These are phyloP conservation scores for Myxozyma neotropica DNA, from an alignment of 805 yeast species.

Conservation along the genomic window DNA sequence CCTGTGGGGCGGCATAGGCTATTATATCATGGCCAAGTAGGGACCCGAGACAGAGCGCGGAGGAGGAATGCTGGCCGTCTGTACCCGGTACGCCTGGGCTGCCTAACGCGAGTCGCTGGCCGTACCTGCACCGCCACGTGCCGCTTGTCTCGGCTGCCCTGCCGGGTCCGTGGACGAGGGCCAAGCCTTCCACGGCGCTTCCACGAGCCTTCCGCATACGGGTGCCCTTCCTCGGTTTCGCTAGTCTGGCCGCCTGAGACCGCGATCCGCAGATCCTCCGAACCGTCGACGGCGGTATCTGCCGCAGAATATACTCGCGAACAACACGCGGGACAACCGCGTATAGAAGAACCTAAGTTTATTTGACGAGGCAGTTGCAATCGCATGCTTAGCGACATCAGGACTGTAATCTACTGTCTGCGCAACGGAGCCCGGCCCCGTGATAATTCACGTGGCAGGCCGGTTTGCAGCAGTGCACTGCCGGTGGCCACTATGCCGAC, in stretches of 20 bases:
- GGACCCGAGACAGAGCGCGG: background rate
- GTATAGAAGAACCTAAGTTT: background rate
- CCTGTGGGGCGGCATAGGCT: conserved; percentile 1
- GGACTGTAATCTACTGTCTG: no score
- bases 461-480: no score
- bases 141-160: background rate
- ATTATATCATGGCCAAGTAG: background rate
- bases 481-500: no score
- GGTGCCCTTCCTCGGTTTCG: no score
- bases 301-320: background rate
- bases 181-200: conserved; percentile 9
- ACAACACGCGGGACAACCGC: background rate
- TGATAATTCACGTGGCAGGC: no score
- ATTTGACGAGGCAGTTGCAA: no score
- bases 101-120: background rate
- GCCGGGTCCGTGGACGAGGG: background rate
- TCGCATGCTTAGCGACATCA: no score
- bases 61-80: conserved; percentile 4
- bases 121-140: conserved; percentile 13
- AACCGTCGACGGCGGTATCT: no score
- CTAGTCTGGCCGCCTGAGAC: no score
- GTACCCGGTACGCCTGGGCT: conserved; percentile 8
- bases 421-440: no score
- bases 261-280: no score
- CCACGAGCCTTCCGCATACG: background rate